Conservation (phyloP, 331 rosid genomes). For the Dryas integrifolia region DNA sequence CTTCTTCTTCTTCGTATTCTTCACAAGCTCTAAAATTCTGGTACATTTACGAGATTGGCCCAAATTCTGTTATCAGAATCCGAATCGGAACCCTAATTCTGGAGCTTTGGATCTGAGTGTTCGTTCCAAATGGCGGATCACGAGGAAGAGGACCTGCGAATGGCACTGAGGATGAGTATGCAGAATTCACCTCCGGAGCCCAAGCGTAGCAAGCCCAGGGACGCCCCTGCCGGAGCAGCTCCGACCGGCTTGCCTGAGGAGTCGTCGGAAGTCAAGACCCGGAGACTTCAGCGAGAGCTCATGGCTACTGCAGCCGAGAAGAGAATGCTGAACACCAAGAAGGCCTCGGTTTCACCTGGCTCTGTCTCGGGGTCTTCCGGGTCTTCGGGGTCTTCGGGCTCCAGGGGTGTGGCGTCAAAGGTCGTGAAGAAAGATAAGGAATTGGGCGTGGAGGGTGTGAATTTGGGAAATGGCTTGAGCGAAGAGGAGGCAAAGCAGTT, state of each 20-base stretch:
- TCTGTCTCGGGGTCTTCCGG: neutral
- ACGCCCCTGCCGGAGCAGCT: conserved; percentile 41
- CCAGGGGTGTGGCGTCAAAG: conserved; percentile 20
- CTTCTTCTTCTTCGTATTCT: neutral
- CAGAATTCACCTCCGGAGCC: conserved; percentile 77
- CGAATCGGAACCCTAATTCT: conserved; percentile 43
- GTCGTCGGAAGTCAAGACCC: conserved; percentile 58
- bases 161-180: conserved; percentile 93
- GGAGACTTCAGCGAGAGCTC: conserved; percentile 75
- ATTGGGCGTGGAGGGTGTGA: conserved; percentile 37
- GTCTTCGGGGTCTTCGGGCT: neutral
- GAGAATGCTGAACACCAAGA: conserved; percentile 48
- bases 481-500: conserved; percentile 59
- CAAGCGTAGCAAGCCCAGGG: conserved; percentile 84
- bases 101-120: conserved; percentile 43
- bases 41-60: neutral
- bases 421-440: conserved; percentile 44
- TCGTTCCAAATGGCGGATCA: conserved; percentile 78
- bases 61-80: neutral
- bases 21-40: neutral
- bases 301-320: conserved; percentile 97
- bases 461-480: conserved; percentile 54
- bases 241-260: conserved; percentile 49
- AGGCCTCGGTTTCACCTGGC: conserved; percentile 14
- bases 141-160: conserved; percentile 81